Evolutionary conservation across 805 yeast genomes (phyloP), one percentile per base, ranked within the genome.

Genomic region (Ogataea corticis): DNA sequence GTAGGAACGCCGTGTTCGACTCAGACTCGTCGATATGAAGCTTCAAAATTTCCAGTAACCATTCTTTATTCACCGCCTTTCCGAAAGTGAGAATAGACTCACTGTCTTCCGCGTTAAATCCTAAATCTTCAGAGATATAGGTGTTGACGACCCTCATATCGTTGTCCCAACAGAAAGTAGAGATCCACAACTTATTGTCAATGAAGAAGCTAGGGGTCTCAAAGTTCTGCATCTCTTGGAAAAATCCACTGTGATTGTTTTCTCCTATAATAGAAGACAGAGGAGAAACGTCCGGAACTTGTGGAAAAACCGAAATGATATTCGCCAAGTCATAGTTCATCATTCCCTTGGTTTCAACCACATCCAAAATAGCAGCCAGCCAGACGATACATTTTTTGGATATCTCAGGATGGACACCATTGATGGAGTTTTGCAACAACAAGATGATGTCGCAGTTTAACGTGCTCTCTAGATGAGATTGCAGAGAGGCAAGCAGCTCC

Each of bases 91-190:
- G 49, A 23, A 87, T 52, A 0, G 76, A 65, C 2, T 51, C 48
- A 0, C 44, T 41, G 49, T 88, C 92, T 3, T 63, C 43, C 0
- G 58, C 66, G 13, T 57, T 67, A 15, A 83, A 65, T 1, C 63
- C 54, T 13, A 69, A 38, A 9, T 48, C 30, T 0, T 54, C 43
- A 15, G 55, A 54, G 2, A 52, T 59, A 5, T 67, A 65, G 6
- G 59, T 62, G 3, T 67, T 68, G 15, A 81, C 67, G 2, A 75
- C 89, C 16, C 62, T 59, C 63, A 83, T 57, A 0, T 66, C 53
- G 15, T 78, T 65, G 12, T 82, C 86, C 96, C 96, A 88, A 41
- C 85, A 83, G 7, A 86, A 63, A 80, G 90, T 85, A 0, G 96
- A 94, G 7, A 70, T 67, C 56, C 70, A 73, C 2, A 76, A 67